Percentiles rank a stretch among this genome's conserved stretches.
These are phyloP conservation scores for Pseudoscleropodium purum DNA, from an alignment of 225 moss, liverwort and hornwort genomes.

Conservation along the genomic window DNA sequence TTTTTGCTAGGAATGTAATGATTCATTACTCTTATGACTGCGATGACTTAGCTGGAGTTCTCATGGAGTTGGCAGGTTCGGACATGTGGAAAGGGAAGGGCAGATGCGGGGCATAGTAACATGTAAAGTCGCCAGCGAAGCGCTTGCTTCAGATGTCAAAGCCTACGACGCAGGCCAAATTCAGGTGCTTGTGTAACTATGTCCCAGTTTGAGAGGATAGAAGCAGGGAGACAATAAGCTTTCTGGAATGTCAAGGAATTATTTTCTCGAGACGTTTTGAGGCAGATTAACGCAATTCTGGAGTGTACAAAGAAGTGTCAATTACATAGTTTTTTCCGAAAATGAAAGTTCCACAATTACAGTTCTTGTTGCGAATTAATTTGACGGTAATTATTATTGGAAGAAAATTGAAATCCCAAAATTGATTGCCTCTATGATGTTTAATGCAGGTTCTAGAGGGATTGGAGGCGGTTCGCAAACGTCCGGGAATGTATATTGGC, in stretches of 20 bases:
- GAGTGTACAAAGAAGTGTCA: neutral
- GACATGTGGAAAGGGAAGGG: slow-evolving; percentile 12
- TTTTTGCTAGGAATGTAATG: neutral
- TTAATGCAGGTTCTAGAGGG: slow-evolving; percentile 74
- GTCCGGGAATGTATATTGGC: slow-evolving; percentile 99
- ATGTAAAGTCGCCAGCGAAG: slow-evolving; percentile 51
- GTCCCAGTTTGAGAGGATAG: neutral
- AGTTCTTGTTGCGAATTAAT: neutral
- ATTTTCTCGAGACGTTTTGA: neutral
- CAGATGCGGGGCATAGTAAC: slow-evolving; percentile 43
- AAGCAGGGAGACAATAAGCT: neutral
- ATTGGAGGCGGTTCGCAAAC: slow-evolving; percentile 92
- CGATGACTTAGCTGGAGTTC: slow-evolving; percentile 14
- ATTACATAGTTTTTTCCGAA: neutral
- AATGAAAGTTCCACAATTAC: too few species aligned
- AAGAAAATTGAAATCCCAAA: neutral
- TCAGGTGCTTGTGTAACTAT: slow-evolving; percentile 46
- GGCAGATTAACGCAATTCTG: neutral
- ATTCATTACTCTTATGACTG: neutral
- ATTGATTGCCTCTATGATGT: neutral
- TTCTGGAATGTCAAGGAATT: neutral
- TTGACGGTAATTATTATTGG: neutral
- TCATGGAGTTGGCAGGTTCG: slow-evolving; percentile 16
- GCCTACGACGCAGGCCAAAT: slow-evolving; percentile 96
- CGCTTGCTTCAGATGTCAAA: slow-evolving; percentile 62